These are phyloP conservation scores for Vitrella brassicaformis DNA, from an alignment of 73 alveolate species.

Conservation along the genomic window DNA sequence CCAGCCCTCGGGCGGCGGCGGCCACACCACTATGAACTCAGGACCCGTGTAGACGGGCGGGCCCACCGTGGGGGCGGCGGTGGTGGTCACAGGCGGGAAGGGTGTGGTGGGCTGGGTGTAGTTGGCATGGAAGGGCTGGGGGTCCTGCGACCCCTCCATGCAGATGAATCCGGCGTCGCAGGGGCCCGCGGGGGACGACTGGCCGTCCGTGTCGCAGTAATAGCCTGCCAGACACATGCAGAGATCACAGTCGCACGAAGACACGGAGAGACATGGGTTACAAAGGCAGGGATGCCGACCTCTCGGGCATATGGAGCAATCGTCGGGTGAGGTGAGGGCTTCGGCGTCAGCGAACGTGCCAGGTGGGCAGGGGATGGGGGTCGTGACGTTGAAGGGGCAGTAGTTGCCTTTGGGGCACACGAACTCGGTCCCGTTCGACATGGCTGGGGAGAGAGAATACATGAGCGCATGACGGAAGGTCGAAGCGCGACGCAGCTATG, in stretches of 20 bases:
- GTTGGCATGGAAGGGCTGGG: not conserved
- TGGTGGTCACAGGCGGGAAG: too few relatives aligned
- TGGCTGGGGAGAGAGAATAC: too few relatives aligned
- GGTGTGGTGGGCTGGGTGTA: not conserved
- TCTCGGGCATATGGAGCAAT: too few relatives aligned
- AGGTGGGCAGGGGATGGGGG: slow-evolving; percentile 32
- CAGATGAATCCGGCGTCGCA: slow-evolving; percentile 30
- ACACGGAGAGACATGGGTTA: too few relatives aligned
- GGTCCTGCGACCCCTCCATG: not conserved
- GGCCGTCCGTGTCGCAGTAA: slow-evolving; percentile 40
- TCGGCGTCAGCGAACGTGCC: too few relatives aligned
- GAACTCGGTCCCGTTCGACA: too few relatives aligned
- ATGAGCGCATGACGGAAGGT: too few relatives aligned
- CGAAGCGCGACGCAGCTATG: too few relatives aligned
- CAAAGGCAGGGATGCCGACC: too few relatives aligned
- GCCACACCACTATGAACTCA: not conserved
- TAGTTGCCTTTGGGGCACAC: slow-evolving; percentile 51
- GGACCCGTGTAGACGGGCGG: not conserved
- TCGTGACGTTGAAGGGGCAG: slow-evolving; percentile 46
- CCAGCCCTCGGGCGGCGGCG: not conserved
- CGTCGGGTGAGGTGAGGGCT: too few relatives aligned
- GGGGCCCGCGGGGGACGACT: slow-evolving; percentile 10
- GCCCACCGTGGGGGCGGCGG: too few relatives aligned
- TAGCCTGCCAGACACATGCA: slow-evolving; percentile 56
- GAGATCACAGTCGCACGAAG: too few relatives aligned